A percentile compares a stretch with the other conserved stretches of the same genome.
Conservation (phyloP, 306 rosid genomes). For the Prunus padus region DNA sequence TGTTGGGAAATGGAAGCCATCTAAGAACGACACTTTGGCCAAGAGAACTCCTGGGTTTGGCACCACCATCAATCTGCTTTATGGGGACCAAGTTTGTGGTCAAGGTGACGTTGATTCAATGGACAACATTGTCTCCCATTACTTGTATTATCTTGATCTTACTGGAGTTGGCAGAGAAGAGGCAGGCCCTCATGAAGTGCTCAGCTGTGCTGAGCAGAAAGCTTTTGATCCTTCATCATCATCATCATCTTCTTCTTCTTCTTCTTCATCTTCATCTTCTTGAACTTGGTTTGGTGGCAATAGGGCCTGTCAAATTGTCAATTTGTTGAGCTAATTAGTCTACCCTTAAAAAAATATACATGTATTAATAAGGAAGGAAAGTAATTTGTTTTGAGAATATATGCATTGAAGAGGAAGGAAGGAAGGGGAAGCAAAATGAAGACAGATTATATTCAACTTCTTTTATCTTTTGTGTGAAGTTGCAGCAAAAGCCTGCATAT, state of each 20-base stretch:
- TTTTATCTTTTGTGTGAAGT: constrained; percentile 10
- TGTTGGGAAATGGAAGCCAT: constrained; percentile 91
- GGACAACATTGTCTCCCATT: constrained; percentile 77
- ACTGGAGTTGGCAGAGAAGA: constrained; percentile 71
- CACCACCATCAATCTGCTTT: constrained; percentile 80
- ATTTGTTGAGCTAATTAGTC: no score
- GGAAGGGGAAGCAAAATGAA: not conserved
- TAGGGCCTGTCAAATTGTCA: not conserved
- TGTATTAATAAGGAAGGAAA: not conserved
- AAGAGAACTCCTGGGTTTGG: constrained; percentile 84
- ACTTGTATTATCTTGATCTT: constrained; percentile 69
- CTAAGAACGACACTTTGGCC: constrained; percentile 76
- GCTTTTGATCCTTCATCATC: constrained; percentile 61
- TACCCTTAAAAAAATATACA: no score
- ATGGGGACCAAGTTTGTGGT: constrained; percentile 68
- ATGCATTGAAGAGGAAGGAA: not conserved
- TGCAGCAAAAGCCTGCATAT: not conserved
- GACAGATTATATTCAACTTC: not conserved
- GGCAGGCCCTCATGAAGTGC: constrained; percentile 67
- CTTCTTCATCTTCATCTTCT: not conserved
- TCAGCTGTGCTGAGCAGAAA: constrained; percentile 62
- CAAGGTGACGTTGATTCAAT: constrained; percentile 71
- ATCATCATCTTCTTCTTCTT: constrained; percentile 38
- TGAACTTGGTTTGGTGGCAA: not conserved
- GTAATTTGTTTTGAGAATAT: not conserved